These are phyloP conservation scores for Chrysoporthe deuterocubensis DNA, from an alignment of 2,329 filamentous ascomycete species.

Conservation along the genomic window DNA sequence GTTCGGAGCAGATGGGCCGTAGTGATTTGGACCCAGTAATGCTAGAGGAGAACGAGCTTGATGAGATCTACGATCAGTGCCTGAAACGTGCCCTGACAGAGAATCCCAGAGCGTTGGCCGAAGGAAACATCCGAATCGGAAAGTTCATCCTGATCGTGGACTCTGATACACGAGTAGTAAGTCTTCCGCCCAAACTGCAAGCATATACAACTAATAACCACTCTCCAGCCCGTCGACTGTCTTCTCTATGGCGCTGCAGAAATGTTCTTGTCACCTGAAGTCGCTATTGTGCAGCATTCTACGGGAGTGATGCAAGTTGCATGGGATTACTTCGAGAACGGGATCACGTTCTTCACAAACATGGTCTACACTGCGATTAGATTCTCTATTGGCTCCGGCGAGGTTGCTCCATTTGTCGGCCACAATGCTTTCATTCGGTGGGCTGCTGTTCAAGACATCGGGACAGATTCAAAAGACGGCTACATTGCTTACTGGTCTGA, in stretches of 20 bases:
- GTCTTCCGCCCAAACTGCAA: neutral
- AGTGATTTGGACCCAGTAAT: constrained; percentile 25
- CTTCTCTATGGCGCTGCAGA: constrained; percentile 71
- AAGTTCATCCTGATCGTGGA: constrained; percentile 70
- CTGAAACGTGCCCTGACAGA: constrained; percentile 56
- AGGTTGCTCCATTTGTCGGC: constrained; percentile 76
- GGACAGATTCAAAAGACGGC: constrained; percentile 55
- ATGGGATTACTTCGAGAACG: constrained; percentile 73
- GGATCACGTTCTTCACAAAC: constrained; percentile 78
- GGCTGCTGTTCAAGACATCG: constrained; percentile 47
- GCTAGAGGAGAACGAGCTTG: constrained; percentile 47
- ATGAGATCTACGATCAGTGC: constrained; percentile 52
- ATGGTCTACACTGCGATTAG: constrained; percentile 75
- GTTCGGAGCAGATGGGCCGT: constrained; percentile 10
- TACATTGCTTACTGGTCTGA: constrained; percentile 71
- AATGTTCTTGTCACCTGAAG: constrained; percentile 70
- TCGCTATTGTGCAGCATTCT: constrained; percentile 72
- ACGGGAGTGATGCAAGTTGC: constrained; percentile 79
- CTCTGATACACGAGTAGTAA: constrained; percentile 66
- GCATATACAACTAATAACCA: neutral
- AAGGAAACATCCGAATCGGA: constrained; percentile 63
- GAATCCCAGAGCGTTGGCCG: constrained; percentile 60
- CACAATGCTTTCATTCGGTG: constrained; percentile 78
- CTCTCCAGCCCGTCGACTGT: constrained; percentile 58
- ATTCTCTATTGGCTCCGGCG: constrained; percentile 72